Evolutionary conservation across 768 basidiomycete genomes (phyloP), one percentile per base, ranked within the genome.

Genomic region (Leccinellum albellum): DNA sequence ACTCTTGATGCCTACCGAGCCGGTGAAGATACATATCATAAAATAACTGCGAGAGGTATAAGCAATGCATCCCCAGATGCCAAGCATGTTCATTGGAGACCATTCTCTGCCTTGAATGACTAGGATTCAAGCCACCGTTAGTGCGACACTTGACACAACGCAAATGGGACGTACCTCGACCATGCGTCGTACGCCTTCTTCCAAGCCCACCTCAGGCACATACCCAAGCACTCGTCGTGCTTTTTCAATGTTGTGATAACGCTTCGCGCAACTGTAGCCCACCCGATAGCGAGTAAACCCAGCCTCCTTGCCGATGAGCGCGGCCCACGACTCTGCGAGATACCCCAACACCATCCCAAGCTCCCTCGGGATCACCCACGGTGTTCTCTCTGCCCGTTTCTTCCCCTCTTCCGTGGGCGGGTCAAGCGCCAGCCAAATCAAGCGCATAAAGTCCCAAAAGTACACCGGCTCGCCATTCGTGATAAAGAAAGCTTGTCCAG

Each of bases 221-320:
- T 99, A 99, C 2, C 94, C 95, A 42, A 99, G 76, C 58, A 98
- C 82, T 57, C 94, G 76, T 63, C 94, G 78, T 10, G 96, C 89
- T 76, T 89, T 94, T 74, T 98, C 97, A 47, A 95, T 93, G 67
- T 97, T 96, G 73, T 95, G 89, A 78, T 87, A 98, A 60, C 94
- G 80, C 54, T 81, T 81, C 44, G 85, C 86, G 68, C 88, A 91
- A 51, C 83, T 86, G 69, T 85, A 94, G 20, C 83, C 82, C 24
- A 98, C 90, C 61, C 91, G 85, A 74, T 85, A 95, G 56, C 80
- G 79, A 20, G 94, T 98, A 65, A 99, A 91, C 17, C 87, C 85
- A 12, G 92, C 85, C 67, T 91, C 86, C 70, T 84, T 88, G 9
- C 94, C 91, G 3, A 79, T 75, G 37, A 94, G 55, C 80, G 84